A percentile compares a stretch with the other conserved stretches of the same genome.
phyloP scores from a whole-genome alignment of 495 filamentous ascomycete genomes.

The Lasiosphaeria hispida region DNA sequence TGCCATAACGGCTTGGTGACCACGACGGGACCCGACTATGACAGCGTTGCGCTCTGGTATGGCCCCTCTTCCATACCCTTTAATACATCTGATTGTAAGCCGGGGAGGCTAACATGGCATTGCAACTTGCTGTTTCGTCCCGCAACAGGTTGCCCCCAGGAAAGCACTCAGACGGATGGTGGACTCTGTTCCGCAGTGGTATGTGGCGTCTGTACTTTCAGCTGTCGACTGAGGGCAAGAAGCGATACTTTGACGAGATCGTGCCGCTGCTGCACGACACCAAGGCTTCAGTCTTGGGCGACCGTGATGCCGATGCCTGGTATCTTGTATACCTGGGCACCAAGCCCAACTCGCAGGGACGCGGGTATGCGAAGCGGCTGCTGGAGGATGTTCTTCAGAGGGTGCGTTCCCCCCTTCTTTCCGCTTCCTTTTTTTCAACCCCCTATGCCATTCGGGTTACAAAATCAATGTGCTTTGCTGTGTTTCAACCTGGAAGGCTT shows the following conservation, averaged over 20 bases:
- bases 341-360: conserved; percentile 59
- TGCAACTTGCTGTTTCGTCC: neutral
- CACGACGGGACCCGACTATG: conserved; percentile 69
- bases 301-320: conserved; percentile 60
- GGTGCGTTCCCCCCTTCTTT: conserved; percentile 42
- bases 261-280: conserved; percentile 71
- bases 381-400: conserved; percentile 61
- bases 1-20: conserved; percentile 68
- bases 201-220: conserved; percentile 71
- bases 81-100: neutral
- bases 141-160: conserved; percentile 70
- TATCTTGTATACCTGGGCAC: conserved; percentile 81
- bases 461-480: neutral
- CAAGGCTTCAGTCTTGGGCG: conserved; percentile 63
- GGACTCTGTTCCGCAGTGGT: conserved; percentile 67
- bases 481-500: too few species aligned
- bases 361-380: conserved; percentile 67
- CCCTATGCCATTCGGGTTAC: neutral
- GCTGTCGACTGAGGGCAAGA: conserved; percentile 64
- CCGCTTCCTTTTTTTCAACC: conserved; percentile 2
- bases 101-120: neutral
- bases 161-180: conserved; percentile 66
- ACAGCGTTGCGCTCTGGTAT: conserved; percentile 75
- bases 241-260: conserved; percentile 74
- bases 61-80: conserved; percentile 20